Conservation (phyloP, 306 rosid species). For the Vigna mungo region DNA sequence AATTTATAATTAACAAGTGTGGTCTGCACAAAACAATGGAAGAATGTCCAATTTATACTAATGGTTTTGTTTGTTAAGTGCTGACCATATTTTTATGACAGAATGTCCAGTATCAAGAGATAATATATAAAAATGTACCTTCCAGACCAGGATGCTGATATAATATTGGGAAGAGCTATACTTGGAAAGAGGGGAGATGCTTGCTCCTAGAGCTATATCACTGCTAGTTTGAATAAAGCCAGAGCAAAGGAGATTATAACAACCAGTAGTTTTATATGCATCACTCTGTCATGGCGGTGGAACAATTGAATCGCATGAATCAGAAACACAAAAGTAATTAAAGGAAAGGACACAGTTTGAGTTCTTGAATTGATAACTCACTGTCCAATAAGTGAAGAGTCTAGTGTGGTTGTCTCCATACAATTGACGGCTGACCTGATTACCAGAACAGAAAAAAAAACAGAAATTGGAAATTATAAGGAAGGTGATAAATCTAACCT, state of each 20-base stretch:
- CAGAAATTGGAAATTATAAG: slow-evolving; percentile 37
- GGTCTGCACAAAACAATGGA: slow-evolving; percentile 13
- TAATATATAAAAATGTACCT: slow-evolving; percentile 50
- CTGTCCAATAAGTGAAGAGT: slow-evolving; percentile 71
- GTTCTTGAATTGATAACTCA: slow-evolving; percentile 43
- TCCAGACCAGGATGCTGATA: slow-evolving; percentile 63
- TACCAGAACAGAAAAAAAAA: slow-evolving; percentile 13
- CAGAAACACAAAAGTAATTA: slow-evolving; percentile 26
- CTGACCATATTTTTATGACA: slow-evolving; percentile 39
- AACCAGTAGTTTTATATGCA: slow-evolving; percentile 70
- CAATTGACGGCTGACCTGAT: slow-evolving; percentile 61
- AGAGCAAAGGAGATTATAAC: slow-evolving; percentile 66
- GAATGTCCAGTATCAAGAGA: slow-evolving; percentile 47
- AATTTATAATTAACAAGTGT: slow-evolving; percentile 37
- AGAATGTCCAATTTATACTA: neutral
- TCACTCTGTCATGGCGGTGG: slow-evolving; percentile 55
- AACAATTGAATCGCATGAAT: slow-evolving; percentile 26
- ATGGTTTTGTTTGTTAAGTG: slow-evolving; percentile 35
- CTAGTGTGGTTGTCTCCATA: slow-evolving; percentile 67
- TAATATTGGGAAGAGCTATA: slow-evolving; percentile 62
- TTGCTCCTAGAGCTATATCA: slow-evolving; percentile 65
- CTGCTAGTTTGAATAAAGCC: slow-evolving; percentile 65
- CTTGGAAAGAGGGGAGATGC: slow-evolving; percentile 60
- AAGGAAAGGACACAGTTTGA: slow-evolving; percentile 12
- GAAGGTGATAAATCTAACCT: slow-evolving; percentile 12